Evolutionary conservation across 2,329 filamentous ascomycete species (phyloP), one percentile per base, ranked within the genome.

Genomic region (Penicillium decumbens): DNA sequence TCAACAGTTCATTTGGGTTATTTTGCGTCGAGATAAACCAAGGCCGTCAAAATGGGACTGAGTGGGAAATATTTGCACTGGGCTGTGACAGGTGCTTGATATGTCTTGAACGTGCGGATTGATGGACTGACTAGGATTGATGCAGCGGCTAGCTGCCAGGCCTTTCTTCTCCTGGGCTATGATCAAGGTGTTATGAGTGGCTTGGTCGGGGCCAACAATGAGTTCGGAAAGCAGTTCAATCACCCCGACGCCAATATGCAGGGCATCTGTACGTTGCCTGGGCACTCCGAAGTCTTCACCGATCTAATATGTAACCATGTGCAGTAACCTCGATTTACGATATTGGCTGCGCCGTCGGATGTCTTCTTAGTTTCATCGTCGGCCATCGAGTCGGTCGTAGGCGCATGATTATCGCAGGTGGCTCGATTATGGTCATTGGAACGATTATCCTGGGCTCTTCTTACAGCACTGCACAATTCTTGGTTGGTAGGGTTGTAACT

Each of bases 401-500:
- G 54, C 66, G 59, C 3, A 72, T 72, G 59, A 72, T 76, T 18
- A 66, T 76, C 37, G 53, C 68, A 0, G 74, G 72, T 6, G 71
- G 69, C 0, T 49, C 62, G 3, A 70, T 74, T 35, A 75, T 77
- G 72, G 59, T 76, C 6, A 55, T 76, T 20, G 75, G 75, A 10
- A 70, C 75, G 0, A 60, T 67, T 9, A 70, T 77, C 18, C 69
- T 75, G 23, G 63, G 65, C 0, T 67, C 69, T 1, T 71, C 75
- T 0, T 71, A 65, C 33, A 66, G 62, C 0, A 54, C 74, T 1
- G 63, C 66, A 1, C 75, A 77, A 47, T 66, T 78, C 30, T 71
- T 78, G 12, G 66, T 72, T 12, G 76, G 74, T 0, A 64, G 76
- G 23, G 70, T 77, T 41, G 66, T 77, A 15, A 75, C 74, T 1